These are phyloP conservation scores for Artomyces pyxidatus DNA, from an alignment of 768 basidiomycete genomes.

Conservation along the genomic window DNA sequence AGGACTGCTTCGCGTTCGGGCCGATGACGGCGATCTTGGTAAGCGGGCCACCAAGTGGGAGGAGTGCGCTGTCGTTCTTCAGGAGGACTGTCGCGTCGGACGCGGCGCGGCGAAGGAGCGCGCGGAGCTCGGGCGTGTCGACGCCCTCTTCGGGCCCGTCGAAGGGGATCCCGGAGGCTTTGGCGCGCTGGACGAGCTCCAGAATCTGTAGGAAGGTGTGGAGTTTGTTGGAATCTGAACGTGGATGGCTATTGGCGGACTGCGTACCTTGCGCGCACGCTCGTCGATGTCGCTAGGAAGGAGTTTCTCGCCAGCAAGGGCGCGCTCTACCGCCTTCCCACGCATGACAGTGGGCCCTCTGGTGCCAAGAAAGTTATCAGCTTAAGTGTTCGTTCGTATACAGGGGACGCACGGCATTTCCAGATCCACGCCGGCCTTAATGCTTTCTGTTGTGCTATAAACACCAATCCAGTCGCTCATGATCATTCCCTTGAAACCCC, in stretches of 20 bases:
- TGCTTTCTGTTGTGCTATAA: constrained; percentile 39
- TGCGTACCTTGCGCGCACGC: constrained; percentile 18
- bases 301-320: constrained; percentile 35
- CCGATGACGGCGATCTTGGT: constrained; percentile 55
- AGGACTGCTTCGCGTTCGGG: constrained; percentile 46
- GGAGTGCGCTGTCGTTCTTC: constrained; percentile 46
- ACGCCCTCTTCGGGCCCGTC: constrained; percentile 37
- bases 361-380: neutral
- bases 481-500: constrained; percentile 51
- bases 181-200: constrained; percentile 36
- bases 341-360: constrained; percentile 44
- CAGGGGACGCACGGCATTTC: constrained; percentile 45
- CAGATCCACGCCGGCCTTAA: constrained; percentile 57
- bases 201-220: constrained; percentile 31
- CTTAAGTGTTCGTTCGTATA: neutral
- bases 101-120: constrained; percentile 42
- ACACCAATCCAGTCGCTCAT: constrained; percentile 56
- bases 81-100: constrained; percentile 50
- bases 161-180: constrained; percentile 48
- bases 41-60: constrained; percentile 32
- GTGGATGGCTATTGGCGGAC: neutral
- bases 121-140: constrained; percentile 39
- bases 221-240: neutral
- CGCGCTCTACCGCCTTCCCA: constrained; percentile 35
- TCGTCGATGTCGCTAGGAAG: constrained; percentile 33